These are phyloP conservation scores for Anthracocystis setariae DNA, from an alignment of 1,284 basidiomycete species.

Conservation along the genomic window DNA sequence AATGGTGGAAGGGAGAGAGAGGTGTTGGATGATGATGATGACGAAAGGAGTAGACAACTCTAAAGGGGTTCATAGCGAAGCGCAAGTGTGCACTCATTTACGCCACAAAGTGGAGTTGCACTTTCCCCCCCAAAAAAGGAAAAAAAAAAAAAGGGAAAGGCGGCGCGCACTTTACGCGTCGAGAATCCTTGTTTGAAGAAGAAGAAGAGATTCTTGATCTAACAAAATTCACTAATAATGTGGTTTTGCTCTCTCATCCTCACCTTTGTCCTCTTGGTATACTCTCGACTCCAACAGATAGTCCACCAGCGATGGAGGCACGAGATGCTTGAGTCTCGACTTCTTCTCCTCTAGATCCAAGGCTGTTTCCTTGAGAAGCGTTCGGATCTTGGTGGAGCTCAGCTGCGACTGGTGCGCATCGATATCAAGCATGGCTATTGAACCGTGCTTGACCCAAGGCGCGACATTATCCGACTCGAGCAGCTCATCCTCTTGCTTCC, in stretches of 20 bases:
- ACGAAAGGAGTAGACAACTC: neutral
- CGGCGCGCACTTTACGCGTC: constrained; percentile 2
- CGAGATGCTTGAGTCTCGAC: constrained; percentile 16
- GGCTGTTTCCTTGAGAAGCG: constrained; percentile 15
- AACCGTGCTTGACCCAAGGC: constrained; percentile 39
- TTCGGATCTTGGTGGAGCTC: constrained; percentile 52
- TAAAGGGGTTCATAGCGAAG: constrained; percentile 15
- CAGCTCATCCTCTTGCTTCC: constrained; percentile 29
- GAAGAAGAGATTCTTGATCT: constrained; percentile 1
- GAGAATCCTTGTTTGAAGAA: constrained; percentile 5
- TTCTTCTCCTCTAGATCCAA: constrained; percentile 11
- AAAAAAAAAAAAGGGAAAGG: neutral
- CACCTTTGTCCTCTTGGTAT: constrained; percentile 24
- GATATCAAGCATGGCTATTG: constrained; percentile 46
- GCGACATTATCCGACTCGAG: constrained; percentile 29
- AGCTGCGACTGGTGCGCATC: constrained; percentile 31
- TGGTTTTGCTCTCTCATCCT: neutral
- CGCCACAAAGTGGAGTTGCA: constrained; percentile 10
- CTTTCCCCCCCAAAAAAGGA: neutral
- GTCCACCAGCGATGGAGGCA: constrained; percentile 44
- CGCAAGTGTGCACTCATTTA: constrained; percentile 15
- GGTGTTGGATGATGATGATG: constrained; percentile 2
- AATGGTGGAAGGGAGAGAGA: neutral
- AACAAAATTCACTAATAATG: constrained; percentile 8
- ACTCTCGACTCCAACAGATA: constrained; percentile 40